Base-by-base conservation (phyloP, 2,329 filamentous ascomycete genomes). In the Neofusicoccum sp. region DNA sequence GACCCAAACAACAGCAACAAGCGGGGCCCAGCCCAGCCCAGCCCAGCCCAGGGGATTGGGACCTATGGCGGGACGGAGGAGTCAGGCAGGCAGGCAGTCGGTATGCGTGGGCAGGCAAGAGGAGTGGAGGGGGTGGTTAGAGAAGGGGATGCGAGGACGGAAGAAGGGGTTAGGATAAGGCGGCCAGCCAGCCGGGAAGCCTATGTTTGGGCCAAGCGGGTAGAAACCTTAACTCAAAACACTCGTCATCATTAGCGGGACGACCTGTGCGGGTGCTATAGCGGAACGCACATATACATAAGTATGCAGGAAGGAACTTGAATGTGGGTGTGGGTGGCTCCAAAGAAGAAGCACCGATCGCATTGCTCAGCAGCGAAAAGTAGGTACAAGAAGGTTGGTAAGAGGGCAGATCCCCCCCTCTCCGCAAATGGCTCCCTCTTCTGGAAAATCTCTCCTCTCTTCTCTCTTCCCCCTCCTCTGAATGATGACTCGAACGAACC, bases 341-440 rank as follows among this genome's bases (percentile, higher is more conserved):
- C 6, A 31, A 26, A 30, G 30, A 14, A 40, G 20, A 36, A 36
- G 49, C 49, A 54, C 49, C 49, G 49, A 54, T 54, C 36, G 49
- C 49, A 54, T 54, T 54, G 49, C 49, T 30, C 49, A 54, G 49
- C 49, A 47, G 44, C 44, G 44, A 24, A 54, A 54, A 54, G 49
- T 54, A 54, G 49, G 49, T 54, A 54, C 49, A 54, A 54, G 49
- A 54, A 53, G 14, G 40, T 54, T 12, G 20, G 14, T 40, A 54
- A 34, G 40, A 40, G 20, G 33, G 16, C 14, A 24, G 12, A 12
- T 36, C 16, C 12, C 36, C 16, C 20, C n/a, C 34, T 40, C 49
- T 41, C 24, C 49, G n/a, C 48, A 11, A 20, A 20, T 20, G 20
- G 20, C 20, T 20, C 20, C 20, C 20, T 20, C 20, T 53, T 20